Evolutionary conservation across 768 basidiomycete species (phyloP), one percentile per base, ranked within the genome.

Genomic region (Suillus subaureus): DNA sequence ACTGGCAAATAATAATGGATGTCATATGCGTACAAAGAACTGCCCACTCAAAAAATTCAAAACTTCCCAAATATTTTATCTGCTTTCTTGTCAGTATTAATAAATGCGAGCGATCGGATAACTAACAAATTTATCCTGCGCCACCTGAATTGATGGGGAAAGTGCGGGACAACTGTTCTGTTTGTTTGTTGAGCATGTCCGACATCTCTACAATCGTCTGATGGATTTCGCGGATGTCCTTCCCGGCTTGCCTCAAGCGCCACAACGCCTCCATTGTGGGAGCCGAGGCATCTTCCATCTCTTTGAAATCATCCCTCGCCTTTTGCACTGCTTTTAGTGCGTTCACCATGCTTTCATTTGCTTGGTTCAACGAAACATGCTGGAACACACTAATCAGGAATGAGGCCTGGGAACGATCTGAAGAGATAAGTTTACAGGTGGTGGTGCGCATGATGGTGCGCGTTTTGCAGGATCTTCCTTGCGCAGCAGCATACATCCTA

Each of bases 201-300:
- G 18, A 40, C 49, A 71, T 18, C 83, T 84, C 74, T 77, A 75
- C 68, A 77, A 79, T 47, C 82, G 81, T 4, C 61, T 72, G 18
- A 61, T 79, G 37, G 5, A 51, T 66, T 67, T 16, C 37, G 23
- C 11, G 47, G 33, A 45, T 26, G 31, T 64, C 33, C 35, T 35
- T 35, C 23, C 56, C 28, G 11, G 18, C 39, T 15, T 65, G 42
- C 35, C 16, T 26, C 16, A 65, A 40, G 40, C 52, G 31, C n/a
- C 5, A 28, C 11, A 60, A 21, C 6, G 26, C 26, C 58, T 60
- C 40, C 2, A 28, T 18, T 31, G 58, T 42, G 18, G 28, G 6
- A 18, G 8, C 39, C 5, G 57, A 40, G 9, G 39, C 13, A 1
- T 42, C 18, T 42, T 60, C 39, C 39, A 60, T 40, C 26, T 28